Evolutionary conservation across 2,329 filamentous ascomycete species (phyloP).

Genomic region (Claviceps paspali): DNA sequence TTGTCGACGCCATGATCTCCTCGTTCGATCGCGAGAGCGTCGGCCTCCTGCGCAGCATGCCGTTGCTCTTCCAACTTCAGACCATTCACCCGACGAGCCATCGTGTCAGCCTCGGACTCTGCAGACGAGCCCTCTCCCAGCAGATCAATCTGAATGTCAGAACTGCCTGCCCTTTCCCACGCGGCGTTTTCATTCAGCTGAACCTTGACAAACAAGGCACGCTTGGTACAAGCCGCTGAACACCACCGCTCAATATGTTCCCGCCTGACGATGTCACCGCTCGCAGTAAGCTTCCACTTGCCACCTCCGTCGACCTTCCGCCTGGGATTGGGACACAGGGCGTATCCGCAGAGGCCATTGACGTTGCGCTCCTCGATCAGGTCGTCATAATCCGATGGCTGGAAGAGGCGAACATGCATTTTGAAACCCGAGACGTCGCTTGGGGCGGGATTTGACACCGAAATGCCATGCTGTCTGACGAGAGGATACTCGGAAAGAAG

Average conservation of each 20-base stretch:
- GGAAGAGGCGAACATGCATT: slow-evolving; percentile 53
- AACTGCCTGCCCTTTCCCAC: slow-evolving; percentile 58
- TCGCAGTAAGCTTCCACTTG: slow-evolving; percentile 51
- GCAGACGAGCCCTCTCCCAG: slow-evolving; percentile 47
- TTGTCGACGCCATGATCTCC: slow-evolving; percentile 15
- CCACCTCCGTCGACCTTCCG: slow-evolving; percentile 39
- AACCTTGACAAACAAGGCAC: slow-evolving; percentile 73
- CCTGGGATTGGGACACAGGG: slow-evolving; percentile 56
- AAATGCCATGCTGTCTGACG: slow-evolving; percentile 15
- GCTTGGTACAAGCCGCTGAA: slow-evolving; percentile 58
- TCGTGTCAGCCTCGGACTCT: slow-evolving; percentile 26
- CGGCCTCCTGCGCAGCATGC: slow-evolving; percentile 22
- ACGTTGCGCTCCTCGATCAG: slow-evolving; percentile 81
- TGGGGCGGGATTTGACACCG: slow-evolving; percentile 33
- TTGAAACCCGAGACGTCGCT: slow-evolving; percentile 53
- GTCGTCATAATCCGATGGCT: slow-evolving; percentile 78
- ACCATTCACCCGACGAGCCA: slow-evolving; percentile 23
- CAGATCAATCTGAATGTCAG: slow-evolving; percentile 42
- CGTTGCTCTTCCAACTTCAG: slow-evolving; percentile 30
- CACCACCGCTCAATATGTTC: slow-evolving; percentile 79
- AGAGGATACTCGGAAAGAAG: slow-evolving; percentile 48
- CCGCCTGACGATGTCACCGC: slow-evolving; percentile 45
- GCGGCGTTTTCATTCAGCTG: slow-evolving; percentile 76
- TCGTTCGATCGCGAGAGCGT: slow-evolving; percentile 36
- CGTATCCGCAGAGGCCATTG: slow-evolving; percentile 68